Base-by-base conservation (phyloP, 2,329 filamentous ascomycete species). In the Colletotrichum costaricense region DNA sequence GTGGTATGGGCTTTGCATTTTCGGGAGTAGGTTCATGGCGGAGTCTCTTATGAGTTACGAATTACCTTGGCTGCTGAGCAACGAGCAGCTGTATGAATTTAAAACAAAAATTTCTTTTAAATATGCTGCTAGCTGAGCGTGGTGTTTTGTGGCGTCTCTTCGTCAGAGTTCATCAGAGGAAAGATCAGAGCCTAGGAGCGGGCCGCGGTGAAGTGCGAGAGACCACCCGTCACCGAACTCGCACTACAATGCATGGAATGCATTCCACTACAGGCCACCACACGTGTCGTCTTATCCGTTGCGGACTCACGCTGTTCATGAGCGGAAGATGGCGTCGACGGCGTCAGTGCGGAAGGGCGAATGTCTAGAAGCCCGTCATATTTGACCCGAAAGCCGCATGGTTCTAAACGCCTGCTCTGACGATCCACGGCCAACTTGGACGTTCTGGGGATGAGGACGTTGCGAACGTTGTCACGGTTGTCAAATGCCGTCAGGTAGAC, bases 41-140 rank as follows among this genome's bases (percentile, higher is more conserved):
- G 72, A 63, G 68, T 68, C 58, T 67, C 58, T 73, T 71, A 73
- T 63, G 71, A 73, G 63, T 71, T 73, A 73, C 71, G 71, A 73
- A 66, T 56, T 33, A 71, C 35, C 16, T 70, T 56, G 35, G 54
- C 67, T 73, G 67, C 28, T 71, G 67, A 71, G 60, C 56, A 73
- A 73, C 67, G 54, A 28, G 71, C 67, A 66, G 67, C 71, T 38
- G 14, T 28, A 62, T 26, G 62, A 66, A 70, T 71, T 52, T 54
- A 70, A 38, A 62, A 42, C 16, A 46, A 62, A 38, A 38, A 19
- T 16, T 28, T 3, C 35, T 24, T 14, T 3, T 7, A 14, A 24
- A 8, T 28, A 9, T 28, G 26, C 26, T 46, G 46, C 28, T 54
- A 14, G 46, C n/a, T 55, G 9, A 11, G 22, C 22, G 35, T 60